Conservation (phyloP, 2,329 filamentous ascomycete genomes). For the Trichophyton equinum region DNA sequence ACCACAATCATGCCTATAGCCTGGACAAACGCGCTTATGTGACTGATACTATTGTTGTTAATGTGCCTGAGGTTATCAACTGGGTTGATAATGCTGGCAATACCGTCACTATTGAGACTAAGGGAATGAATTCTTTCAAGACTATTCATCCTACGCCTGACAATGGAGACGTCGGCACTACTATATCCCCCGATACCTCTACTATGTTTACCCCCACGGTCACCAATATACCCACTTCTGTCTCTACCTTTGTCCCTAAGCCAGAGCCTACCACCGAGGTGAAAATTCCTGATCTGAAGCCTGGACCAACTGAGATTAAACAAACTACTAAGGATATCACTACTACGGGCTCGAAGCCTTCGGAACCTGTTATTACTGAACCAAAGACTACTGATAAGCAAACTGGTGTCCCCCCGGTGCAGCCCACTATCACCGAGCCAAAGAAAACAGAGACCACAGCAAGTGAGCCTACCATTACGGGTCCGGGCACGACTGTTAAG, state of each 20-base stretch:
- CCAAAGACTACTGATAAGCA: too few relatives aligned
- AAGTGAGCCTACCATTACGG: neutral
- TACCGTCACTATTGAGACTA: conserved; percentile 30
- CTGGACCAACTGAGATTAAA: neutral
- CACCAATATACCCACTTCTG: neutral
- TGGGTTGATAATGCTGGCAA: conserved; percentile 49
- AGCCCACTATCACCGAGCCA: neutral
- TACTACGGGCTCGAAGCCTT: too few relatives aligned
- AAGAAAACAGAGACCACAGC: neutral
- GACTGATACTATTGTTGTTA: conserved; percentile 25
- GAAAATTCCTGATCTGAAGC: neutral
- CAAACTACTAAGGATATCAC: too few relatives aligned
- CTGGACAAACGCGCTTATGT: conserved; percentile 27
- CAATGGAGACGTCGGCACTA: neutral
- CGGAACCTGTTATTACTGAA: too few relatives aligned
- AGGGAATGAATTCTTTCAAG: neutral
- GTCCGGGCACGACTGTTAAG: neutral
- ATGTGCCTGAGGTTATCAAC: conserved; percentile 42
- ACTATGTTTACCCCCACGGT: neutral
- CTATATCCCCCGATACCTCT: neutral
- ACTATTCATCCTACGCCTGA: neutral
- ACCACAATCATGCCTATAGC: conserved; percentile 21
- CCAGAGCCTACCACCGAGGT: neutral
- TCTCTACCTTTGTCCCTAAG: neutral
- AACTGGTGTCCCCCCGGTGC: too few relatives aligned